These are phyloP conservation scores for Colletotrichum higginsianum DNA, from an alignment of 2,329 filamentous ascomycete species.

Conservation along the genomic window DNA sequence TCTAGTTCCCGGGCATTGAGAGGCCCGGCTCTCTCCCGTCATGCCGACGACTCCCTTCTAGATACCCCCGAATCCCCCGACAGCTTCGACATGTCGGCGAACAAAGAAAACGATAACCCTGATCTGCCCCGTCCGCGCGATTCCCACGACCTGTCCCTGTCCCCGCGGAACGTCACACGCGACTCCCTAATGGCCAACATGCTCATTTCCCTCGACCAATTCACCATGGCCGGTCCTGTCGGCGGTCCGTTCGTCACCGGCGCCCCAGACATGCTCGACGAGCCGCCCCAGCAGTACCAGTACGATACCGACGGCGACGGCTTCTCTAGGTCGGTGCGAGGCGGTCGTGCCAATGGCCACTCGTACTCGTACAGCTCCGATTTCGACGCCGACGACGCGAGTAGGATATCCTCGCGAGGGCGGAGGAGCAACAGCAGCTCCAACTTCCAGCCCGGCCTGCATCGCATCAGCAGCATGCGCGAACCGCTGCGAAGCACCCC, in stretches of 20 bases:
- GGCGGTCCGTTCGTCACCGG: constrained; percentile 22
- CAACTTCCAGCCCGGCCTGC: constrained; percentile 73
- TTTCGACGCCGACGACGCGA: constrained; percentile 69
- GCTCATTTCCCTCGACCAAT: constrained; percentile 91
- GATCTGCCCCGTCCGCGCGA: constrained; percentile 62
- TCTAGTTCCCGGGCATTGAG: constrained; percentile 53
- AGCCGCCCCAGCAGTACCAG: constrained; percentile 31
- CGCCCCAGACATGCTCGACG: constrained; percentile 32
- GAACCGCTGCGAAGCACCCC: constrained; percentile 58
- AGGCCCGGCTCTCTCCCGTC: constrained; percentile 45
- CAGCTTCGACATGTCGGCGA: constrained; percentile 49
- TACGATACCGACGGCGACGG: constrained; percentile 41
- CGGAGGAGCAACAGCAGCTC: constrained; percentile 87
- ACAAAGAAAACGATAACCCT: constrained; percentile 50
- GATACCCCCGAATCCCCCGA: constrained; percentile 58
- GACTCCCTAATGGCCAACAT: constrained; percentile 97
- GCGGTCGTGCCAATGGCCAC: constrained; percentile 42
- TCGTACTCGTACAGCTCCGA: constrained; percentile 74
- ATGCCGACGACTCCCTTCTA: constrained; percentile 55
- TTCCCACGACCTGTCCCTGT: constrained; percentile 89
- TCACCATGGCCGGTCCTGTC: constrained; percentile 65
- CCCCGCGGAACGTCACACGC: constrained; percentile 81
- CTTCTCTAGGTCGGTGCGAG: constrained; percentile 41
- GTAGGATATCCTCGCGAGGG: constrained; percentile 70
- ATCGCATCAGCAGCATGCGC: constrained; percentile 75